A percentile compares a stretch with the other conserved stretches of the same genome.
phyloP scores from a whole-genome alignment of 495 filamentous ascomycete genomes.

The Ramalina intermedia region DNA sequence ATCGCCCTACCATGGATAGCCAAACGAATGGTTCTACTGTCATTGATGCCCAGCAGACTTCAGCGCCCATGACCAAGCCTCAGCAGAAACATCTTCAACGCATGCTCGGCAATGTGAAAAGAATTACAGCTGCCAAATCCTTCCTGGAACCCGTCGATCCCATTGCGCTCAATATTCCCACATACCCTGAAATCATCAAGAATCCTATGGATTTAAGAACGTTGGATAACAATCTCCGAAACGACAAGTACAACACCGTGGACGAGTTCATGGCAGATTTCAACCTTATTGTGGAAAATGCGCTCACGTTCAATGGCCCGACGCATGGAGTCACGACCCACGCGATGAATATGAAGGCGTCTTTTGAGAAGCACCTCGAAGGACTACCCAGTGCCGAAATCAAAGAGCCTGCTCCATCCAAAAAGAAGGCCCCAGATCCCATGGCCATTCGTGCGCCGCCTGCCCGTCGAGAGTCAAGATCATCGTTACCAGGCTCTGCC shows the following conservation, averaged over 20 bases:
- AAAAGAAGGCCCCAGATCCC: conserved; percentile 37
- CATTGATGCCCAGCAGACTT: conserved; percentile 4
- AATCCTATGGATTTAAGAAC: conserved; percentile 70
- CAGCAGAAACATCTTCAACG: conserved; percentile 41
- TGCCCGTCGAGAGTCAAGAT: conserved; percentile 38
- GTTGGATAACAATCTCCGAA: conserved; percentile 68
- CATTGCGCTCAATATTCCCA: conserved; percentile 49
- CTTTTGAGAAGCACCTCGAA: conserved; percentile 45
- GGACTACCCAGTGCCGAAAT: conserved; percentile 36
- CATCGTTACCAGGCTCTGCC: conserved; percentile 23
- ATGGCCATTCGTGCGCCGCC: conserved; percentile 33
- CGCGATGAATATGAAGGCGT: conserved; percentile 45
- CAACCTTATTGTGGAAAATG: conserved; percentile 59
- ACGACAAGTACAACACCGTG: conserved; percentile 45
- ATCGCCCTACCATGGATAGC: conserved; percentile 20
- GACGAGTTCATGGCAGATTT: conserved; percentile 59
- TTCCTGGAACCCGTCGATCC: conserved; percentile 67
- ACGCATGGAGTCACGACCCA: conserved; percentile 52
- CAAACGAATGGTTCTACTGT: conserved; percentile 10
- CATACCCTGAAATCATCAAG: conserved; percentile 55
- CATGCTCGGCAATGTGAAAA: conserved; percentile 58
- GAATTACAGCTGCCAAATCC: conserved; percentile 55
- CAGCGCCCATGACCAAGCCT: conserved; percentile 32
- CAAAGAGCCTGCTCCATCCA: conserved; percentile 32
- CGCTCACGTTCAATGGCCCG: conserved; percentile 65